phyloP scores from a whole-genome alignment of 768 basidiomycete genomes.

The Russula dissimulans region DNA sequence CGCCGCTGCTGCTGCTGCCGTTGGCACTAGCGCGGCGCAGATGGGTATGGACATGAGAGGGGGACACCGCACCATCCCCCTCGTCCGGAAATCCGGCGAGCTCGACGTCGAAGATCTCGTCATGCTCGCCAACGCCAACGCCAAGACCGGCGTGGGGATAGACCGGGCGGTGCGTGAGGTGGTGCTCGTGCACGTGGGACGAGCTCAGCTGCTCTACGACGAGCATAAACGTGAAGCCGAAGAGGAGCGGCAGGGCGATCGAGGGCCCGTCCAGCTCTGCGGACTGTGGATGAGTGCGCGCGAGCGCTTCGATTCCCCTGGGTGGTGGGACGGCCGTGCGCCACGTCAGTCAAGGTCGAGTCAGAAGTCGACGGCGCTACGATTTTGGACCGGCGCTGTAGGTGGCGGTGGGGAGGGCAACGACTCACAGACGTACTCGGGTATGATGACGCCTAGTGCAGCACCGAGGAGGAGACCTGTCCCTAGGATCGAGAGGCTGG shows the following conservation, averaged over 20 bases:
- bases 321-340: too few species aligned
- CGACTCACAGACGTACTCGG: conserved; percentile 56
- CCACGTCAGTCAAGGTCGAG: too few species aligned
- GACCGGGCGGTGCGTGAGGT: conserved; percentile 24
- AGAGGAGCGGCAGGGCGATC: conserved; percentile 54
- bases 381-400: not conserved
- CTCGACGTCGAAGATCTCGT: conserved; percentile 53
- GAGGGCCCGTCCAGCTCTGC: conserved; percentile 35
- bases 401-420: not conserved
- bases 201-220: conserved; percentile 55
- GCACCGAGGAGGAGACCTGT: conserved; percentile 85
- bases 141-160: conserved; percentile 5
- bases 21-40: not conserved
- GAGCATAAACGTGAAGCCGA: conserved; percentile 58
- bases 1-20: conserved; percentile 9
- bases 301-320: conserved; percentile 66
- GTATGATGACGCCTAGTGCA: conserved; percentile 84
- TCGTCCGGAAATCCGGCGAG: conserved; percentile 48
- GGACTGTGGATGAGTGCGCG: conserved; percentile 27
- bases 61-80: conserved; percentile 22
- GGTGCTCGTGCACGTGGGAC: conserved; percentile 38
- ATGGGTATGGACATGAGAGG: conserved; percentile 15
- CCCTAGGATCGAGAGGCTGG: conserved; percentile 48
- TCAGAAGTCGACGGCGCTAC: too few species aligned
- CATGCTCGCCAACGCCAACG: conserved; percentile 20